Evolutionary conservation across 1,284 basidiomycete species (phyloP).

Genomic region (Heterobasidion irregulare): DNA sequence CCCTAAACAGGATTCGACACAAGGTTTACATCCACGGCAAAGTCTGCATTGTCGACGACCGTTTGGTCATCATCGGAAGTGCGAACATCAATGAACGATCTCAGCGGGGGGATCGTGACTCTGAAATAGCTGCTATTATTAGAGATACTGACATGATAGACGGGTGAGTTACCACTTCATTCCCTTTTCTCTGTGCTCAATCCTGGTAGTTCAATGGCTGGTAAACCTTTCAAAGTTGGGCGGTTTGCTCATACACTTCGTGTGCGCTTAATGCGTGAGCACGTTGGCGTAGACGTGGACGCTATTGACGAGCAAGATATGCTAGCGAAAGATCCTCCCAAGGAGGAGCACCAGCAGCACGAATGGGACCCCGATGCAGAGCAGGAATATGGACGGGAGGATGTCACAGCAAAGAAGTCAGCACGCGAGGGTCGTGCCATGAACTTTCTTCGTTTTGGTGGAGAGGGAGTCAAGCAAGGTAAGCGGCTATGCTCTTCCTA

Average conservation of each 20-base stretch:
- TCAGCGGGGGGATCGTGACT: constrained; percentile 93
- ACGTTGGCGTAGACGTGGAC: constrained; percentile 94
- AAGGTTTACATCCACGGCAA: constrained; percentile 89
- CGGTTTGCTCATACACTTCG: constrained; percentile 94
- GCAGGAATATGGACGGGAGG: constrained; percentile 42
- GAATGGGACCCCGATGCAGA: constrained; percentile 79
- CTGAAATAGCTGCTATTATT: constrained; percentile 88
- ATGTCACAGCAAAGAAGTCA: constrained; percentile 19
- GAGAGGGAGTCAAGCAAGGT: constrained; percentile 45
- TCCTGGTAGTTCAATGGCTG: constrained; percentile 77
- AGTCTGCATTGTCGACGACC: constrained; percentile 92
- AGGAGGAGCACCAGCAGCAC: constrained; percentile 45
- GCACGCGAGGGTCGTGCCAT: constrained; percentile 10
- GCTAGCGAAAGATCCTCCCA: constrained; percentile 47
- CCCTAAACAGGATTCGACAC: background rate
- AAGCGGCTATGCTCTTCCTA: background rate
- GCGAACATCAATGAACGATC: constrained; percentile 99
- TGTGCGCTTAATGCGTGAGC: constrained; percentile 93
- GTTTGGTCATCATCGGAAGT: constrained; percentile 96
- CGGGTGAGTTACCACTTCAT: constrained; percentile 38
- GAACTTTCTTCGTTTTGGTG: constrained; percentile 27
- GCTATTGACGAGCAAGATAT: constrained; percentile 74
- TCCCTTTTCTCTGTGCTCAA: background rate
- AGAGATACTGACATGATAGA: constrained; percentile 97
- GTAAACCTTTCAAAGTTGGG: constrained; percentile 91